A percentile compares a stretch with the other conserved stretches of the same genome.
Evolutionary conservation across 1,284 basidiomycete species (phyloP).

Genomic region (Pholiota adiposa): DNA sequence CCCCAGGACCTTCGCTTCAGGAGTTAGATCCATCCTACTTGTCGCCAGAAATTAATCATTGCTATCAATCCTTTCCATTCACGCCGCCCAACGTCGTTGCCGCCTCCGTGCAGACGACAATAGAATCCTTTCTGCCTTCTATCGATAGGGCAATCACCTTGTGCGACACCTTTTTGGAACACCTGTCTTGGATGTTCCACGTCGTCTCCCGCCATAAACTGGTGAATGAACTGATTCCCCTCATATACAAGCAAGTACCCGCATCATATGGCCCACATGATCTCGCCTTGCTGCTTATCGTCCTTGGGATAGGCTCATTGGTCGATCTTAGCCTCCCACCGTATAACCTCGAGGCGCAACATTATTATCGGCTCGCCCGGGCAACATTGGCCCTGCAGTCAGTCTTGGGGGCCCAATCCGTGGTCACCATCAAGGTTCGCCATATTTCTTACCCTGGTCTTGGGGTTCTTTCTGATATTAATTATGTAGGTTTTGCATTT

Average conservation of each 20-base stretch:
- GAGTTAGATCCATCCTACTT: conserved; percentile 47
- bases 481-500: conserved; percentile 44
- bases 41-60: conserved; percentile 42
- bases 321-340: conserved; percentile 52
- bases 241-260: conserved; percentile 42
- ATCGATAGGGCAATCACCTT: conserved; percentile 44
- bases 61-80: conserved; percentile 47
- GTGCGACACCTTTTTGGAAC: conserved; percentile 52
- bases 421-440: conserved; percentile 49
- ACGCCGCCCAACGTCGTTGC: conserved; percentile 37
- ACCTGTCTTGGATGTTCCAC: conserved; percentile 59
- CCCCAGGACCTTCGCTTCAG: conserved; percentile 27
- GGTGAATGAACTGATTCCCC: conserved; percentile 48
- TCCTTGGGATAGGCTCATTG: conserved; percentile 54
- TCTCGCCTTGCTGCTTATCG: conserved; percentile 50
- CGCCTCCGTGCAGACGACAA: conserved; percentile 37
- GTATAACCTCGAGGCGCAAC: conserved; percentile 56
- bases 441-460: background rate
- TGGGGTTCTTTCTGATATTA: conserved; percentile 1
- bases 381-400: conserved; percentile 52
- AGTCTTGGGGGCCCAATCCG: conserved; percentile 44
- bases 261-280: conserved; percentile 50
- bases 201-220: conserved; percentile 50
- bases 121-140: conserved; percentile 49
- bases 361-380: conserved; percentile 54